Evolutionary conservation across 148 eudicot genomes (phyloP).

Genomic region (Linanthus parryae): DNA sequence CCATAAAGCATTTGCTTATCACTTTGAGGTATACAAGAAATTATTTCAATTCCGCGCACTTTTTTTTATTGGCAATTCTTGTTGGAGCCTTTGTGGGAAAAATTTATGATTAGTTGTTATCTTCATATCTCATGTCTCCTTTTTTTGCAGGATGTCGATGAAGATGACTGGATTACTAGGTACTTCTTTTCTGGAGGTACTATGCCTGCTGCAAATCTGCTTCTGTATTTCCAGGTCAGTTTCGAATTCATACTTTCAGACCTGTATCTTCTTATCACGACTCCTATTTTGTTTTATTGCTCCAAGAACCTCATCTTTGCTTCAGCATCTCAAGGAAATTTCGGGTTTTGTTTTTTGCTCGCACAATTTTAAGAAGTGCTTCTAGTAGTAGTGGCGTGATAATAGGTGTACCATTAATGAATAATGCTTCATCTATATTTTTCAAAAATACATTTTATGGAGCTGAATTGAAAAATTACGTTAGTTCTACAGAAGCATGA

Average conservation of each 20-base stretch:
- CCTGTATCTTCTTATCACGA: no score
- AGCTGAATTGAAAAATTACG: no score
- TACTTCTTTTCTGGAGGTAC: constrained; percentile 93
- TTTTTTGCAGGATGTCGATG: constrained; percentile 59
- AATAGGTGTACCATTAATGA: no score
- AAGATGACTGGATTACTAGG: constrained; percentile 92
- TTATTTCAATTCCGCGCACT: not conserved
- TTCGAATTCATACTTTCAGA: not conserved
- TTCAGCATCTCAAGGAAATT: no score
- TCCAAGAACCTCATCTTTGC: no score
- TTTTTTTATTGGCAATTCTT: not conserved
- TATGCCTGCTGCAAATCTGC: constrained; percentile 92
- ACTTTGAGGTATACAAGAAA: constrained; percentile 61
- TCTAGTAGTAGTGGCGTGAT: no score
- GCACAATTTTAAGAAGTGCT: no score
- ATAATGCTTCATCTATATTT: no score
- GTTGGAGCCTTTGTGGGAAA: not conserved
- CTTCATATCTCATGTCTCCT: not conserved
- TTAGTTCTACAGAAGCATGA: no score
- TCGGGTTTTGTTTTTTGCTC: no score
- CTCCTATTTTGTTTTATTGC: no score
- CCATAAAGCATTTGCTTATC: constrained; percentile 90
- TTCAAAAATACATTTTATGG: no score
- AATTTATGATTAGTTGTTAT: not conserved
- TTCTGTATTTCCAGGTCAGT: constrained; percentile 88